Evolutionary conservation across 208 protist genomes (phyloP).

Genomic region (Leishmania gerbilli): DNA sequence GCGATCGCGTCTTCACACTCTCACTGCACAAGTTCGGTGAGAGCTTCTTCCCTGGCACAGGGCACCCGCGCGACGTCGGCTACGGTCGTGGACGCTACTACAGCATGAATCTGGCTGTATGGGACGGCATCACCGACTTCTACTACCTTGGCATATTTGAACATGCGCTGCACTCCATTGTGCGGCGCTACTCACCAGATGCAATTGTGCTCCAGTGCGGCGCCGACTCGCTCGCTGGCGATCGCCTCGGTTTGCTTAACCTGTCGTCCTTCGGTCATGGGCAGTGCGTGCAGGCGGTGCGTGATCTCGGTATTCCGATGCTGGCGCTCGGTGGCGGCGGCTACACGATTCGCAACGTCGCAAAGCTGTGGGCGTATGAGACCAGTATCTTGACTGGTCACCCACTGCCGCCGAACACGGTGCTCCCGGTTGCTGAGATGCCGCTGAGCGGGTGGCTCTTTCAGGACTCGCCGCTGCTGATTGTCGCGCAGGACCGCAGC

Average conservation of each 20-base stretch:
- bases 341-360: constrained; percentile 99
- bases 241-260: constrained; percentile 95
- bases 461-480: constrained; percentile 71
- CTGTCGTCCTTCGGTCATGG: constrained; percentile 95
- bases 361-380: constrained; percentile 98
- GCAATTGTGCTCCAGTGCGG: constrained; percentile 99
- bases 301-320: constrained; percentile 93
- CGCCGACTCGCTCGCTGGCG: constrained; percentile 97
- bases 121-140: constrained; percentile 92
- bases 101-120: constrained; percentile 89
- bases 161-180: constrained; percentile 68
- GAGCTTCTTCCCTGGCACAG: constrained; percentile 98
- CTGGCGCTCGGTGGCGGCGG: constrained; percentile 99
- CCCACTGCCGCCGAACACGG: constrained; percentile 61
- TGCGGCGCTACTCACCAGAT: constrained; percentile 75
- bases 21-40: constrained; percentile 99
- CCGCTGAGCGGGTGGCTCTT: constrained; percentile 84
- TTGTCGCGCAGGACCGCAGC: constrained; percentile 78
- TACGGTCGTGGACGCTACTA: constrained; percentile 79
- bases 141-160: constrained; percentile 85
- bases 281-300: constrained; percentile 95
- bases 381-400: constrained; percentile 83
- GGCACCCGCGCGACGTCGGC: constrained; percentile 85
- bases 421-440: constrained; percentile 71
- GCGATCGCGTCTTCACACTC: constrained; percentile 99